Evolutionary conservation across 305 asterid genomes (phyloP).

Genomic region (Coffea humblotiana): DNA sequence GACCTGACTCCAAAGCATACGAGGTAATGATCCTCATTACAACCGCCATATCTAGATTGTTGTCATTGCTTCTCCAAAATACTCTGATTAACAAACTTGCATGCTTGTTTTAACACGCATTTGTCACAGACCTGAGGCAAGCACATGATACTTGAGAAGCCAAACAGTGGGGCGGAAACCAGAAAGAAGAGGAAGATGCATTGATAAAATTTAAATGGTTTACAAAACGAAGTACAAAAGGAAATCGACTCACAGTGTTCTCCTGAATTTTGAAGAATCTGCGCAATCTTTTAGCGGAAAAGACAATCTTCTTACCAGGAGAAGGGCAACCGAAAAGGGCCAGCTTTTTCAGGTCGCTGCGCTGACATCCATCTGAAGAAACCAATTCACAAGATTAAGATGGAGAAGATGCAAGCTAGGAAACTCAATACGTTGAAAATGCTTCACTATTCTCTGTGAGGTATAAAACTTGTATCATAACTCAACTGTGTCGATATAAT

Average conservation of each 20-base stretch:
- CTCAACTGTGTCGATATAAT: neutral
- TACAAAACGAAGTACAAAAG: neutral
- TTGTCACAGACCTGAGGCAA: constrained; percentile 62
- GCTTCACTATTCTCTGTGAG: neutral
- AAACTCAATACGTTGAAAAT: neutral
- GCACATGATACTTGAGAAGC: constrained; percentile 3
- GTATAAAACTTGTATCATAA: too few species aligned
- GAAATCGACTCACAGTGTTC: constrained; percentile 43
- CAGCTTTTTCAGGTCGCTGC: constrained; percentile 68
- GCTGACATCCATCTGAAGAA: constrained; percentile 78
- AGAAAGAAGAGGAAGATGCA: neutral
- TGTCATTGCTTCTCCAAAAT: constrained; percentile 25
- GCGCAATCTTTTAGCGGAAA: constrained; percentile 68
- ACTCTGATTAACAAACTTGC: constrained; percentile 51
- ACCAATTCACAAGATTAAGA: constrained; percentile 28
- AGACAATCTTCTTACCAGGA: constrained; percentile 35
- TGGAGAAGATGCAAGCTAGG: constrained; percentile 5
- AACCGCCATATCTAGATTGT: constrained; percentile 34
- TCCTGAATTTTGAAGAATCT: constrained; percentile 63
- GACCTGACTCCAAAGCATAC: constrained; percentile 62
- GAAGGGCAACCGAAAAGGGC: constrained; percentile 85
- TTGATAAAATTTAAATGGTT: too few species aligned
- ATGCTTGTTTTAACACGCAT: constrained; percentile 53
- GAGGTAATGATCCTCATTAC: constrained; percentile 51
- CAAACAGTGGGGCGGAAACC: neutral